Evolutionary conservation across 768 basidiomycete species (phyloP), one percentile per base, ranked within the genome.

Genomic region (Paxillus ammoniavirescens): DNA sequence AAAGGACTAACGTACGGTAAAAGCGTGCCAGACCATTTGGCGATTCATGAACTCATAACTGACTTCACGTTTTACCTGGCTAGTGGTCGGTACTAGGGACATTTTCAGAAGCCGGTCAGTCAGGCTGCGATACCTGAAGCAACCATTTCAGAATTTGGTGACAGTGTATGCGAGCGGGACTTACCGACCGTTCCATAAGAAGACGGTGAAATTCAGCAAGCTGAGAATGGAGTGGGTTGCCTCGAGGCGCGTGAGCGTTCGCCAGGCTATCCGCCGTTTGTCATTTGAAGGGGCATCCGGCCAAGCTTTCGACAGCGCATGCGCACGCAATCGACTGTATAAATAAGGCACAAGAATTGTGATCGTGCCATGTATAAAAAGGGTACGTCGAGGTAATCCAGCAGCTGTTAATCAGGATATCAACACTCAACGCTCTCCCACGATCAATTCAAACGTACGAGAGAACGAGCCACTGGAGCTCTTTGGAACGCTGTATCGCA

Each of bases 1-100:
- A 33, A 40, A 47, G 41, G 18, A 35, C 21, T 23, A 33, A 47
- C 91, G 50, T 65, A 96, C 96, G 7, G 97, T 98, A 69, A 98
- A 96, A 0, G 93, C 91, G 66, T 95, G 92, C 97, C 97, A 99
- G 50, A 99, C 97, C 82, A 99, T 91, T 70, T 98, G 96, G 60
- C 97, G 89, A 63, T 98, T 98, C 92, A 98, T 96, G 64, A 94
- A 98, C 65, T 98, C 97, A 71, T 97, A 99, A 64, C 91, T 96
- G 47, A 98, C 90, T 61, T 95, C 87, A 15, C 90, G 83, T 56
- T 82, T 84, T 35, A 86, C 78, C 33, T 87, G 79, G 40, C 78
- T 74, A 31, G 84, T 81, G 0, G 89, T 77, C 4, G 95, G 88
- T 0, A 86, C 80, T 3, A 98, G 81, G 30, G 78, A 76, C 76